Evolutionary conservation across 768 basidiomycete species (phyloP), one percentile per base, ranked within the genome.

Genomic region (Lentinula edodes): DNA sequence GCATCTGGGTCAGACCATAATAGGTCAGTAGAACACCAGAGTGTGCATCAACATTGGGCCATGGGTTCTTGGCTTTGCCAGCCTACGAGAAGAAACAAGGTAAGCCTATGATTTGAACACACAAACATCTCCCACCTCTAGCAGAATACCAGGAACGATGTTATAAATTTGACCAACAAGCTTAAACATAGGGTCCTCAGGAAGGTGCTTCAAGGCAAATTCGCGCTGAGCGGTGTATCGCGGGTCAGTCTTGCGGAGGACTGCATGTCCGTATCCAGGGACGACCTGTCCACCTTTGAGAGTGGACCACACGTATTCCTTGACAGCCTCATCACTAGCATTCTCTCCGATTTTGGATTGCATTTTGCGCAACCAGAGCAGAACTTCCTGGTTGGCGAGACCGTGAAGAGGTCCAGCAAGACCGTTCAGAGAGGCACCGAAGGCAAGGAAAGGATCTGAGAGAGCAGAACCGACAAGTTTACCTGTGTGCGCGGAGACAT

Each of bases 41-140:
- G 80, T 96, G 95, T 54, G 95, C 93, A 73, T 98, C 95, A 61
- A 98, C 95, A 73, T 98, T 98, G 50, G 95, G 95, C 90, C 90
- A 93, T 1, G 91, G 91, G 79, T 93, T 93, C 83, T 93, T 93
- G 16, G 91, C 91, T 75, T 93, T 93, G 66, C 91, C 91, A 66
- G 91, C 91, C 88, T 90, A 65, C 28, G 28, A 3, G 1, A 28
- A 28, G 28, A 28, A 64, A 66, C 42, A 53, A 18, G 13, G 52
- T 32, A 41, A 52, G 18, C 50, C 6, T 51, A 8, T 56, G 28
- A 28, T 28, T 28, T 28, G 28, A 28, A 28, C 28, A 28, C 28
- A 28, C 28, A 28, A 3, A 28, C 28, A 28, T 1, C 3, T 28
- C 81, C 61, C 69, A 90, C 86, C 81, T 93, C 87, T 58, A 96